Percentiles rank a stretch among this genome's conserved stretches.
These are phyloP conservation scores for Bromus sterilis DNA, from an alignment of 176 grass and related monocot genomes.

Conservation along the genomic window DNA sequence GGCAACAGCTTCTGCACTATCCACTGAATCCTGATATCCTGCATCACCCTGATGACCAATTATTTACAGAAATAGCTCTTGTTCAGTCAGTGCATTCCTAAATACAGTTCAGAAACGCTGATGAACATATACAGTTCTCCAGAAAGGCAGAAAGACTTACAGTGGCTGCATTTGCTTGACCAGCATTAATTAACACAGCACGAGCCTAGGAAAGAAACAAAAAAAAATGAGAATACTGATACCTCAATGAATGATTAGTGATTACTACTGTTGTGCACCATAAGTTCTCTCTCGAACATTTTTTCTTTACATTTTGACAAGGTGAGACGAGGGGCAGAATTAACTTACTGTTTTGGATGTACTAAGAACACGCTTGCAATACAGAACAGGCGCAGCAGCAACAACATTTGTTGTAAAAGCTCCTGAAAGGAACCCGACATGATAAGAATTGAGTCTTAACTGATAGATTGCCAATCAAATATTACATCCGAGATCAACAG, in stretches of 20 bases:
- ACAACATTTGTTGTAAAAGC: constrained; percentile 90
- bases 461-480: background rate
- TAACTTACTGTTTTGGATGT: constrained; percentile 54
- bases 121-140: background rate
- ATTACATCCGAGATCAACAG: background rate
- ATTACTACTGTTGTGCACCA: background rate
- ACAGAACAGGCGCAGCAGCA: constrained; percentile 84
- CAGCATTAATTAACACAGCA: constrained; percentile 90
- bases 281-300: background rate
- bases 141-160: constrained; percentile 59
- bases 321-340: background rate
- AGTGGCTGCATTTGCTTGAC: constrained; percentile 97
- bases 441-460: background rate
- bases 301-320: background rate
- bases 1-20: constrained; percentile 84
- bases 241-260: background rate
- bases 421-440: constrained; percentile 37
- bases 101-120: background rate
- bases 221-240: background rate
- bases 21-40: constrained; percentile 86
- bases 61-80: constrained; percentile 19
- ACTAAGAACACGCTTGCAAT: constrained; percentile 63
- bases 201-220: constrained; percentile 46
- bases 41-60: constrained; percentile 62
- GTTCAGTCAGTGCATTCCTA: background rate